phyloP scores from a whole-genome alignment of 2,329 filamentous ascomycete species.

The Macrophomina tecta region DNA sequence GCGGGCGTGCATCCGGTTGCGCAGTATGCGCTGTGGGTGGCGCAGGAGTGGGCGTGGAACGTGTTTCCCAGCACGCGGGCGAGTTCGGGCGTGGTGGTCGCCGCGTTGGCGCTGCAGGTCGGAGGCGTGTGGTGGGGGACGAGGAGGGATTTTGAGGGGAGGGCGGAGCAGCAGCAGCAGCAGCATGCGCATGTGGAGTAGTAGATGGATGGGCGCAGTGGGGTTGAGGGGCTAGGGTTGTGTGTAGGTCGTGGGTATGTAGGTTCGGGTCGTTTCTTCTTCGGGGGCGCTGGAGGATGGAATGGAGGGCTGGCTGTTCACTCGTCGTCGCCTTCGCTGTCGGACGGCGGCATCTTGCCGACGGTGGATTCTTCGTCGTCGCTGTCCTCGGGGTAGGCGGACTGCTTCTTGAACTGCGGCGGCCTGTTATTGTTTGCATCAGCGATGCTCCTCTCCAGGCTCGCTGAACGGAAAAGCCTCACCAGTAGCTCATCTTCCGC shows the following conservation, averaged over 20 bases:
- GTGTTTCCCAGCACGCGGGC: slow-evolving; percentile 79
- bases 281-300: background rate
- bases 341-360: slow-evolving; percentile 83
- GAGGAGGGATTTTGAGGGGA: slow-evolving; percentile 40
- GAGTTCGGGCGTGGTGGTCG: slow-evolving; percentile 73
- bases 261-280: background rate
- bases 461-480: slow-evolving; percentile 28
- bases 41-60: slow-evolving; percentile 94
- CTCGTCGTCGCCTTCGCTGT: slow-evolving; percentile 67
- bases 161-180: background rate
- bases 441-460: too few relatives aligned
- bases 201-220: background rate
- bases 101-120: slow-evolving; percentile 71
- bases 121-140: slow-evolving; percentile 66
- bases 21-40: slow-evolving; percentile 72
- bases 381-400: slow-evolving; percentile 65
- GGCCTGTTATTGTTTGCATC: slow-evolving; percentile 64
- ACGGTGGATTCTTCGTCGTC: slow-evolving; percentile 80
- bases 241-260: background rate
- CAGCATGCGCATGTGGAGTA: slow-evolving; percentile 40
- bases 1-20: slow-evolving; percentile 71
- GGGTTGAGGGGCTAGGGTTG: too few relatives aligned
- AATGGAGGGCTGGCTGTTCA: slow-evolving; percentile 31
- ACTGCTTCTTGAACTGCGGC: slow-evolving; percentile 73
- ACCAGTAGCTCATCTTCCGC: slow-evolving; percentile 89